Percentiles rank a stretch among this genome's conserved stretches.
phyloP scores from a whole-genome alignment of 2,329 filamentous ascomycete genomes.

The Pyrenochaeta sp. region DNA sequence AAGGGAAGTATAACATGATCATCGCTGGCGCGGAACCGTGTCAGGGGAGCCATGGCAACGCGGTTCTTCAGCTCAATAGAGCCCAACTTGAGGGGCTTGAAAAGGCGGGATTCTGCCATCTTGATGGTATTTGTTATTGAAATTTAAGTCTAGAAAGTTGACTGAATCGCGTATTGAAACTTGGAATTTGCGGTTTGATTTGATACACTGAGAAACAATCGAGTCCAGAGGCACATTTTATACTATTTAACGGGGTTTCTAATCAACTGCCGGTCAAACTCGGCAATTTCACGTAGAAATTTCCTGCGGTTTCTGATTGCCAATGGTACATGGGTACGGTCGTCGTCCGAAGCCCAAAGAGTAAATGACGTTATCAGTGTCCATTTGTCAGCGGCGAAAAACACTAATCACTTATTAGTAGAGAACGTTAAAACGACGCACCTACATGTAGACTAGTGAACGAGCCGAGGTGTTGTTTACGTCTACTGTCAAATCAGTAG shows the following conservation, averaged over 20 bases:
- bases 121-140: background rate
- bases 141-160: background rate
- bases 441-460: too few species aligned
- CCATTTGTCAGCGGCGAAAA: background rate
- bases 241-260: background rate
- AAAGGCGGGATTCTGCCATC: constrained; percentile 43
- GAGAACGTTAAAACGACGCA: too few species aligned
- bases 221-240: background rate
- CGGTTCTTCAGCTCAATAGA: constrained; percentile 45
- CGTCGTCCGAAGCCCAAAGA: background rate
- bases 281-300: background rate
- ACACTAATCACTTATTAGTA: background rate
- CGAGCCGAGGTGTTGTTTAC: too few species aligned
- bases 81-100: constrained; percentile 48
- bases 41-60: constrained; percentile 48
- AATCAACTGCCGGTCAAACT: background rate
- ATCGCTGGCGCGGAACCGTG: constrained; percentile 55
- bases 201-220: background rate
- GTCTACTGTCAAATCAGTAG: too few species aligned
- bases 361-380: background rate
- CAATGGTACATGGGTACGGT: too few species aligned
- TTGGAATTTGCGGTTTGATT: background rate
- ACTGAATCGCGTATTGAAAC: background rate
- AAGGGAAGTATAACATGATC: constrained; percentile 57
- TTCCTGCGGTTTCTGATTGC: background rate